Base-by-base conservation (phyloP, 1,139 yeast genomes). In the Kodamaea sp. region DNA sequence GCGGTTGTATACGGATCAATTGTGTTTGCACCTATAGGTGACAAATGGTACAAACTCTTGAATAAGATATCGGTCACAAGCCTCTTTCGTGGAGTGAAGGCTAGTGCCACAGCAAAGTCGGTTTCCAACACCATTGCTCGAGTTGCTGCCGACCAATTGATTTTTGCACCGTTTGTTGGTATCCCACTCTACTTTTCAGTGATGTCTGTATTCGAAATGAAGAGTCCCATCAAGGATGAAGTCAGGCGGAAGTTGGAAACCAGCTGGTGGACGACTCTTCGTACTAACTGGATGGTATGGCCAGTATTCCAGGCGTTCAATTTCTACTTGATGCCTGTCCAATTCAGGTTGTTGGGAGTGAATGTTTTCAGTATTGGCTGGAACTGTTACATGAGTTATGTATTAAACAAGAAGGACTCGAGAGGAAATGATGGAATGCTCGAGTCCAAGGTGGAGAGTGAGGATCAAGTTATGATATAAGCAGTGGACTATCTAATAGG, bases 251-350 rank as follows among this genome's bases (percentile, higher is more conserved):
- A 77, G 42, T 53, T 82, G 19, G 27, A 57, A 2, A 57, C 63
- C 11, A 74, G 76, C 38, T 80, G 80, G 76, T 69, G 76, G 76
- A 59, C 63, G 5, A 85, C 95, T 0, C 59, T 87, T 27, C 43
- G 63, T 21, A 73, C 83, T 21, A 88, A 87, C 55, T 89, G 96
- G 95, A 47, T 70, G 30, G 83, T 89, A 7, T 89, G 97, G 97
- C 97, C 96, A 0, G 64, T 76, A 0, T 81, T 89, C 50, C 97
- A 89, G 59, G 43, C 76, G 32, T 49, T 79, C 38, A 90, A 90
- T 57, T 86, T 90, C 51, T 70, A 76, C 29, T 50, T 83, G 10
- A 74, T 86, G 4, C 96, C 96, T 0, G 76, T 81, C 3, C 78
- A 78, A 28, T 76, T 76, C 48, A 72, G 95, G 24, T 61, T 89